These are phyloP conservation scores for Botryotinia globosa DNA, from an alignment of 2,329 filamentous ascomycete genomes.

Conservation along the genomic window DNA sequence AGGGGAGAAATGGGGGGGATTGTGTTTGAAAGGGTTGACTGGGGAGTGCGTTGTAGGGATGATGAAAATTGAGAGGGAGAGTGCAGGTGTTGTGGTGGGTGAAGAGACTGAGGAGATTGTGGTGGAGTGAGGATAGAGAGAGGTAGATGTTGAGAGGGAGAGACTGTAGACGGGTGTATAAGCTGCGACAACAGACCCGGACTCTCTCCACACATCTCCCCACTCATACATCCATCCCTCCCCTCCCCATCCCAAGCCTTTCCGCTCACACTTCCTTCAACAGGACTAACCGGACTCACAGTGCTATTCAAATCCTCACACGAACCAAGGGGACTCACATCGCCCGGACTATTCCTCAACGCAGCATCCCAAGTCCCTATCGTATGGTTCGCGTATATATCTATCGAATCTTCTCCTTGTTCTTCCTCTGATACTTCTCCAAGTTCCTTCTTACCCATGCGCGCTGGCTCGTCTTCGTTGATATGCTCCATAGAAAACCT, in stretches of 20 bases:
- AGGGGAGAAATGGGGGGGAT: fast-evolving
- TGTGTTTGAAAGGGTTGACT: too few species aligned
- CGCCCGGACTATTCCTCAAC: neutral
- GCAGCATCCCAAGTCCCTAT: neutral
- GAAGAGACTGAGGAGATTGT: neutral
- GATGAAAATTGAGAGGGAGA: fast-evolving
- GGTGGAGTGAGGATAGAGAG: neutral
- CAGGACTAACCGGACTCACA: neutral
- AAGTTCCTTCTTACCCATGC: too few species aligned
- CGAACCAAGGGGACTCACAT: neutral
- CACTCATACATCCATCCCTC: neutral
- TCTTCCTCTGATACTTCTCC: neutral
- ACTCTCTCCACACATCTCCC: neutral
- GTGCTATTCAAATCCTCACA: neutral
- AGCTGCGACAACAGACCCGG: too few species aligned
- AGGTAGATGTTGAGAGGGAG: neutral
- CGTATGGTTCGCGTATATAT: neutral
- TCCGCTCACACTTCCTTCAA: neutral
- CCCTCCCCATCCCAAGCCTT: neutral
- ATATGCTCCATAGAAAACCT: neutral
- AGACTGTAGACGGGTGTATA: neutral
- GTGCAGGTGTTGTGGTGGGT: neutral
- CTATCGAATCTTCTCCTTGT: neutral
- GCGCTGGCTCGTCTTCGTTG: neutral
- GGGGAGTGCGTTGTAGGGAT: neutral